Percentiles rank a stretch among this genome's conserved stretches.
These are phyloP conservation scores for Naumovozyma dairenensis DNA, from an alignment of 805 yeast genomes.

Conservation along the genomic window DNA sequence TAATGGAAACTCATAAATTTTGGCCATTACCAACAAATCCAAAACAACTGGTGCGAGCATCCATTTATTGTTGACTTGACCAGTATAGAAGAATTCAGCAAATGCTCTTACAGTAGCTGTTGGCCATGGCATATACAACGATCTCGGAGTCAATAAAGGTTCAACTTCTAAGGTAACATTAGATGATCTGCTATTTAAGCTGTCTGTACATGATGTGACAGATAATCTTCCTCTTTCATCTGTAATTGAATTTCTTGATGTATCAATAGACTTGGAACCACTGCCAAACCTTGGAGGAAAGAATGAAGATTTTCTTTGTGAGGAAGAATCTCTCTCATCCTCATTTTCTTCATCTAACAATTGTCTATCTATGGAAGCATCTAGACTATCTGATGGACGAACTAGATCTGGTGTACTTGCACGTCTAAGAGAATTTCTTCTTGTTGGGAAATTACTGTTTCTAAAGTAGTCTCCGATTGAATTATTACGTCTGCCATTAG, in stretches of 20 bases:
- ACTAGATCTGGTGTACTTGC: conserved; percentile 13
- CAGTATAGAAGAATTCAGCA: conserved; percentile 66
- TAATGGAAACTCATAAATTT: conserved; percentile 58
- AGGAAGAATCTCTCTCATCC: not conserved
- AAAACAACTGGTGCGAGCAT: conserved; percentile 54
- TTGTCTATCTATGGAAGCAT: conserved; percentile 18
- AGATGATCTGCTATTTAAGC: conserved; percentile 6
- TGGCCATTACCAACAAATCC: conserved; percentile 53
- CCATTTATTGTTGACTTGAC: conserved; percentile 71
- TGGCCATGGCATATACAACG: conserved; percentile 58
- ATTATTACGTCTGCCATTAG: conserved; percentile 6
- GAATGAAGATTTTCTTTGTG: not conserved
- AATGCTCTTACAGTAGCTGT: conserved; percentile 54
- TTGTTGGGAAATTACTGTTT: conserved; percentile 23
- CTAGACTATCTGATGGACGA: conserved; percentile 5
- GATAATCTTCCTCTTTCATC: conserved; percentile 6
- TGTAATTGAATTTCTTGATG: not conserved
- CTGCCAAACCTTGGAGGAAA: conserved; percentile 1
- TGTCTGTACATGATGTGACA: conserved; percentile 7
- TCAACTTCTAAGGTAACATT: conserved; percentile 33
- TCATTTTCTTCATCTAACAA: conserved; percentile 8
- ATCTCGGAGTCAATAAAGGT: conserved; percentile 57
- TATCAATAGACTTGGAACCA: not conserved
- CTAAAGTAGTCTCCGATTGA: conserved; percentile 11
- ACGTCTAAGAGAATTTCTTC: conserved; percentile 13